Conservation (phyloP, 306 rosid species). For the Dalbergia oliveri region DNA sequence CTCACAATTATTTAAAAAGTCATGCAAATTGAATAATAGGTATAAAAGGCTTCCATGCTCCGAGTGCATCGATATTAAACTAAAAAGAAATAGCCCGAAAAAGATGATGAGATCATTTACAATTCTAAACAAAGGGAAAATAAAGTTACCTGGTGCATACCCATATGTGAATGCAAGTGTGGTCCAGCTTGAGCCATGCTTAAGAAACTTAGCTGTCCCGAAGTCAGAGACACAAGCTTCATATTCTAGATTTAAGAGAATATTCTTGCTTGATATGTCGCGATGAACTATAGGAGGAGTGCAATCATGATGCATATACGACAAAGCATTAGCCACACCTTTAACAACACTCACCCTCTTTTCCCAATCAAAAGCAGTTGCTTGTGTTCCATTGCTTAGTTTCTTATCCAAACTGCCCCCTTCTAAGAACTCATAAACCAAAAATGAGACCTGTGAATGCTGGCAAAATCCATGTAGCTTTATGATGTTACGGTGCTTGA, state of each 20-base stretch:
- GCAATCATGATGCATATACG: slow-evolving; percentile 42
- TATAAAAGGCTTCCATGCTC: too few species aligned
- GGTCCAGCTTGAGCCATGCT: slow-evolving; percentile 31
- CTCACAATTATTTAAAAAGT: too few species aligned
- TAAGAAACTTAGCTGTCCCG: slow-evolving; percentile 25
- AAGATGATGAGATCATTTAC: too few species aligned
- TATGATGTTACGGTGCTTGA: slow-evolving; percentile 32
- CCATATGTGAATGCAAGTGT: slow-evolving; percentile 33
- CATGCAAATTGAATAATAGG: too few species aligned
- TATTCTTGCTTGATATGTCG: slow-evolving; percentile 39
- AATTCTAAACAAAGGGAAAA: not conserved
- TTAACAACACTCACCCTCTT: slow-evolving; percentile 38
- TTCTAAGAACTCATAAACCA: slow-evolving; percentile 41
- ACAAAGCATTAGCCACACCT: slow-evolving; percentile 47
- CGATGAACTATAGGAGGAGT: slow-evolving; percentile 36
- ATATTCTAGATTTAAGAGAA: not conserved
- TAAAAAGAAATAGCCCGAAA: too few species aligned
- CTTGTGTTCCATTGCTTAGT: slow-evolving; percentile 5
- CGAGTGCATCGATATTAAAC: too few species aligned
- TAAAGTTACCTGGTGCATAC: slow-evolving; percentile 33
- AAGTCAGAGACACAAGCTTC: slow-evolving; percentile 44
- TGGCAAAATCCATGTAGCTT: slow-evolving; percentile 24
- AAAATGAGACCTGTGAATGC: slow-evolving; percentile 15
- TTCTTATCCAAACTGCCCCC: slow-evolving; percentile 38
- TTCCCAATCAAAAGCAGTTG: slow-evolving; percentile 42